These are phyloP conservation scores for Pyronema domesticum DNA, from an alignment of 495 filamentous ascomycete genomes.

Conservation along the genomic window DNA sequence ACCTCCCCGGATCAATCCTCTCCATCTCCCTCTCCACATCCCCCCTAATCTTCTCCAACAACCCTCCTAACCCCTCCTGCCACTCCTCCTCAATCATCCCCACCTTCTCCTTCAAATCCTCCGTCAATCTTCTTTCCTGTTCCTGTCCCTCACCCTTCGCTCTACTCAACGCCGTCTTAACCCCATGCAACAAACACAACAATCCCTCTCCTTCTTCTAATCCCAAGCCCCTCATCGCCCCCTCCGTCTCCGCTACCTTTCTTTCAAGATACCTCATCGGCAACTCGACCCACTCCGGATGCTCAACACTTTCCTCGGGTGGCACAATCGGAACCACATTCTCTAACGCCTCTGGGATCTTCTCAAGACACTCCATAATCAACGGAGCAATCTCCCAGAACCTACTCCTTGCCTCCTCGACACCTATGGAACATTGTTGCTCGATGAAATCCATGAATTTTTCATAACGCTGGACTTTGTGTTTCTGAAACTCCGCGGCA, in stretches of 20 bases:
- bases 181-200: conserved; percentile 69
- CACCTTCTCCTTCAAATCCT: conserved; percentile 35
- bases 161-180: conserved; percentile 58
- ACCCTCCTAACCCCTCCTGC: conserved; percentile 41
- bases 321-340: conserved; percentile 38
- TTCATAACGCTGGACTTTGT: conserved; percentile 49
- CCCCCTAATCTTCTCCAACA: conserved; percentile 34
- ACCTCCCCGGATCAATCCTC: neutral
- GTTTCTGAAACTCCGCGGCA: conserved; percentile 42
- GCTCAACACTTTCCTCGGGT: conserved; percentile 60
- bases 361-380: conserved; percentile 55
- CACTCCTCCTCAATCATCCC: conserved; percentile 75
- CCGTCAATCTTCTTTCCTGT: conserved; percentile 39
- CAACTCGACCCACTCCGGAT: conserved; percentile 55
- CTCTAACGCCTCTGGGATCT: conserved; percentile 38
- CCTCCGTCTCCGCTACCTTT: conserved; percentile 69
- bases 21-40: conserved; percentile 21
- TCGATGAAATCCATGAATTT: conserved; percentile 70
- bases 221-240: conserved; percentile 61
- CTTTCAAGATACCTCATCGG: conserved; percentile 79
- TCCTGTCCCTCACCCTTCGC: conserved; percentile 33
- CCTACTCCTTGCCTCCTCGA: conserved; percentile 74
- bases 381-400: conserved; percentile 96
- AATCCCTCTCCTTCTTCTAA: conserved; percentile 2
- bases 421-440: conserved; percentile 65